Percentiles rank a stretch among this genome's conserved stretches.
These are phyloP conservation scores for Persicaria maculosa DNA, from an alignment of 148 eudicot species.

Conservation along the genomic window DNA sequence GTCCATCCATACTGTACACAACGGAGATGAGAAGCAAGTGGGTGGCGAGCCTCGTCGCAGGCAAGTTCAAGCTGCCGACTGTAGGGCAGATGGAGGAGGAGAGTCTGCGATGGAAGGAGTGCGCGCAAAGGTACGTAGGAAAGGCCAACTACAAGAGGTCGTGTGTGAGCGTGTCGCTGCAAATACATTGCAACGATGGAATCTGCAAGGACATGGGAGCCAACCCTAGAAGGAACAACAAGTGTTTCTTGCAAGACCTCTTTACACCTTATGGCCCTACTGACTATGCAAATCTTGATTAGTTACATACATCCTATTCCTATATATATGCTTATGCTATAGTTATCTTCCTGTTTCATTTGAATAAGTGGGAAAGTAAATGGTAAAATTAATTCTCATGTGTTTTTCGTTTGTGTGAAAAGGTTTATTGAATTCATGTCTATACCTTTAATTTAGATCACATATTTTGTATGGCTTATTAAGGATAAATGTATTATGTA, in stretches of 20 bases:
- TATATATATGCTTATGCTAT: too few species aligned
- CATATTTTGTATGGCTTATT: too few species aligned
- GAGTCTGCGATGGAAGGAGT: constrained; percentile 23
- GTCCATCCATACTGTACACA: constrained; percentile 24
- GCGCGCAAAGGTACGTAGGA: constrained; percentile 14
- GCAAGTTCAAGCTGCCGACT: constrained; percentile 33
- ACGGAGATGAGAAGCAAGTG: constrained; percentile 38
- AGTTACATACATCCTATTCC: neutral
- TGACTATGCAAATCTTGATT: constrained; percentile 17
- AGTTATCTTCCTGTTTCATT: too few species aligned
- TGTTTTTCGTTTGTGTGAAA: too few species aligned
- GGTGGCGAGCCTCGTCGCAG: constrained; percentile 34
- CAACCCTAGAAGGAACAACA: constrained; percentile 31
- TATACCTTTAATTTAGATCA: too few species aligned
- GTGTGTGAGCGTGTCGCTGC: constrained; percentile 30
- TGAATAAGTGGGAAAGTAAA: too few species aligned
- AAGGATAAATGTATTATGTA: too few species aligned
- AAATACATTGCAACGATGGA: constrained; percentile 33
- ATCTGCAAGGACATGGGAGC: constrained; percentile 36
- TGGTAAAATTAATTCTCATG: too few species aligned
- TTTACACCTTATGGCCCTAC: constrained; percentile 27
- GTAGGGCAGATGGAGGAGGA: constrained; percentile 35
- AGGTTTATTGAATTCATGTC: too few species aligned
- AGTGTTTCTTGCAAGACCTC: constrained; percentile 21
- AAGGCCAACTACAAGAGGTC: constrained; percentile 19